phyloP scores from a whole-genome alignment of 805 yeast species.

The Metschnikowia hibisci region DNA sequence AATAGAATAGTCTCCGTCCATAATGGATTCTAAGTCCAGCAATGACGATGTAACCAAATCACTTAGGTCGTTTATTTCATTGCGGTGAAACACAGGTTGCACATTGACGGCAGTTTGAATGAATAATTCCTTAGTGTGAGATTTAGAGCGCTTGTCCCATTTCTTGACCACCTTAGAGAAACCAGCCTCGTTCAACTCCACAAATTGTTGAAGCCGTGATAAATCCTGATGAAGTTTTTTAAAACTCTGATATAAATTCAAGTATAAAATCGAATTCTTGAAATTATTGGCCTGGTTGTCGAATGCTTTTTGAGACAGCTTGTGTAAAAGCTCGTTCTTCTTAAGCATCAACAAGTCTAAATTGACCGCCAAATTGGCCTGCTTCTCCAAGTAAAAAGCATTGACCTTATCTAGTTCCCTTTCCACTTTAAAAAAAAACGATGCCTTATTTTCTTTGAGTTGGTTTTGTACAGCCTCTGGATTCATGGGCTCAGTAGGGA shows the following conservation, averaged over 20 bases:
- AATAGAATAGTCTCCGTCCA: conserved; percentile 43
- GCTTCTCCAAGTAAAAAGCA: conserved; percentile 86
- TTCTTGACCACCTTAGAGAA: conserved; percentile 92
- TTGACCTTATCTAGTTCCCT: conserved; percentile 95
- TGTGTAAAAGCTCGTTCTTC: conserved; percentile 48
- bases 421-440: conserved; percentile 84
- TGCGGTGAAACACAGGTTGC: conserved; percentile 93
- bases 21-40: conserved; percentile 65
- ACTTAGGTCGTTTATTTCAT: conserved; percentile 77
- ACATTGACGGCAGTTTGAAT: conserved; percentile 90
- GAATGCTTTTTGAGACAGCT: conserved; percentile 16
- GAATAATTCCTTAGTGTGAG: conserved; percentile 90
- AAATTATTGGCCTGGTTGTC: conserved; percentile 29
- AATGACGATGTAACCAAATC: conserved; percentile 67
- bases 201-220: conserved; percentile 85
- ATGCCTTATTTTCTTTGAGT: conserved; percentile 86
- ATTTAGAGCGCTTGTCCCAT: conserved; percentile 96
- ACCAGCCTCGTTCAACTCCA: conserved; percentile 92
- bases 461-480: conserved; percentile 33
- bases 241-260: conserved; percentile 82
- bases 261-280: conserved; percentile 70
- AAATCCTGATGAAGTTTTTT: conserved; percentile 86
- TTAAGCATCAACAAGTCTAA: conserved; percentile 73
- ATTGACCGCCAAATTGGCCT: conserved; percentile 77
- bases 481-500: conserved; percentile 17